Evolutionary conservation across 1,284 basidiomycete genomes (phyloP).

Genomic region (Pisolithus thermaeus): DNA sequence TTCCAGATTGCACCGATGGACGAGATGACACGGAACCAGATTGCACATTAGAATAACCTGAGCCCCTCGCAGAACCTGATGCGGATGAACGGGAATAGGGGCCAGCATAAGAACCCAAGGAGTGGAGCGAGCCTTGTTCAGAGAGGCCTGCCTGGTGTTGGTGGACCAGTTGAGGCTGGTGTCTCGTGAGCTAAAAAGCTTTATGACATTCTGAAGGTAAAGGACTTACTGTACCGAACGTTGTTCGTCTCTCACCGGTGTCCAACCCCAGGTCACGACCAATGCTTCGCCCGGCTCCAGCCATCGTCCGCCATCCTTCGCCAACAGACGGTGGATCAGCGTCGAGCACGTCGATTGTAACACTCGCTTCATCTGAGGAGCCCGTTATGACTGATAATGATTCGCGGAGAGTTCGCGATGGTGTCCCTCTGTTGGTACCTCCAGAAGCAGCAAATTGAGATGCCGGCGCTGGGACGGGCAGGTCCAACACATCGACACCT

Average conservation of each 20-base stretch:
- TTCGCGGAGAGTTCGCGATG: conserved; percentile 37
- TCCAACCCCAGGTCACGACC: conserved; percentile 20
- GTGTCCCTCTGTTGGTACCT: conserved; percentile 16
- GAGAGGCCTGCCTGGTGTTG: conserved; percentile 37
- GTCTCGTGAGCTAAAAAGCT: neutral
- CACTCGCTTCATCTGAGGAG: conserved; percentile 28
- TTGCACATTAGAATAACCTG: conserved; percentile 25
- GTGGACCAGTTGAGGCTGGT: conserved; percentile 38
- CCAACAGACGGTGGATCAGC: conserved; percentile 55
- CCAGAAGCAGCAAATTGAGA: conserved; percentile 42
- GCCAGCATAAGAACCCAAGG: conserved; percentile 48
- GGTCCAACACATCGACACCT: conserved; percentile 51
- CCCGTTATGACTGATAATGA: conserved; percentile 33
- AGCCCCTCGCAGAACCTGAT: conserved; percentile 47
- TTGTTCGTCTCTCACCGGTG: conserved; percentile 39
- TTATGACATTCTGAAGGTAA: conserved; percentile 11
- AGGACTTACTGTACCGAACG: conserved; percentile 53
- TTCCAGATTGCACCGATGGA: conserved; percentile 35
- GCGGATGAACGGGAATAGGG: conserved; percentile 39
- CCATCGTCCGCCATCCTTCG: conserved; percentile 50
- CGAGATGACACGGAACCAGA: conserved; percentile 45
- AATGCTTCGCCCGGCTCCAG: conserved; percentile 23
- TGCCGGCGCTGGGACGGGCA: conserved; percentile 50
- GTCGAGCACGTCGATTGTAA: conserved; percentile 55
- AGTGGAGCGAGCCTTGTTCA: conserved; percentile 57